Conservation (phyloP, 192 early-diverging fungal species). For the Phlyctochytrium bullatum region DNA sequence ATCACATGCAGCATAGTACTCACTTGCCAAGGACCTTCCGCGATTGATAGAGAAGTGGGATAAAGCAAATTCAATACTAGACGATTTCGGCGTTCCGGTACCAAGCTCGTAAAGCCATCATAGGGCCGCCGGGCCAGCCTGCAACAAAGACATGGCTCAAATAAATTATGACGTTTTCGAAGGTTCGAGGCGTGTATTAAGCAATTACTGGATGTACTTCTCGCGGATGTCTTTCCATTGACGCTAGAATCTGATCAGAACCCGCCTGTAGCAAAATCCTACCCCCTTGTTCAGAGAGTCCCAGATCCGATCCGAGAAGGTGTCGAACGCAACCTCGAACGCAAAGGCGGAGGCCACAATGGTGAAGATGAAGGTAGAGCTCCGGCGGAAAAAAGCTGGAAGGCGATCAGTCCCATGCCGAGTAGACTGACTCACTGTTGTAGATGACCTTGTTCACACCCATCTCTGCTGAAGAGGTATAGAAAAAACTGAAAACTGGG, state of each 20-base stretch:
- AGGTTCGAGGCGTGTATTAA: no score
- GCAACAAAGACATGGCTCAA: no score
- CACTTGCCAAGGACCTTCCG: not conserved
- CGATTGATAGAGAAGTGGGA: not conserved
- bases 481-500: not conserved
- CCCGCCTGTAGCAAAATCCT: slow-evolving; percentile 35
- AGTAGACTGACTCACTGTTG: not conserved
- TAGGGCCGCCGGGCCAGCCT: no score
- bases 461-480: no score
- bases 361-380: slow-evolving; percentile 65
- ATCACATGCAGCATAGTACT: no score
- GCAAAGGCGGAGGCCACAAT: slow-evolving; percentile 70
- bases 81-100: not conserved
- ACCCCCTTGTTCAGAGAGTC: slow-evolving; percentile 75
- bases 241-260: slow-evolving; percentile 43
- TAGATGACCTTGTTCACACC: not conserved
- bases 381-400: slow-evolving; percentile 63
- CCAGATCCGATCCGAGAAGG: slow-evolving; percentile 58
- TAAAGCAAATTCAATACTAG: not conserved
- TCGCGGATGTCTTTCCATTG: slow-evolving; percentile 82
- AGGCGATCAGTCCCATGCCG: not conserved
- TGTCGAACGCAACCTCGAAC: slow-evolving; percentile 72
- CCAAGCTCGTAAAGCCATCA: no score
- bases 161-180: no score
- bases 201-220: slow-evolving; percentile 56